These are phyloP conservation scores for Anethum foeniculum DNA, from an alignment of 140 eudicot genomes.

Conservation along the genomic window DNA sequence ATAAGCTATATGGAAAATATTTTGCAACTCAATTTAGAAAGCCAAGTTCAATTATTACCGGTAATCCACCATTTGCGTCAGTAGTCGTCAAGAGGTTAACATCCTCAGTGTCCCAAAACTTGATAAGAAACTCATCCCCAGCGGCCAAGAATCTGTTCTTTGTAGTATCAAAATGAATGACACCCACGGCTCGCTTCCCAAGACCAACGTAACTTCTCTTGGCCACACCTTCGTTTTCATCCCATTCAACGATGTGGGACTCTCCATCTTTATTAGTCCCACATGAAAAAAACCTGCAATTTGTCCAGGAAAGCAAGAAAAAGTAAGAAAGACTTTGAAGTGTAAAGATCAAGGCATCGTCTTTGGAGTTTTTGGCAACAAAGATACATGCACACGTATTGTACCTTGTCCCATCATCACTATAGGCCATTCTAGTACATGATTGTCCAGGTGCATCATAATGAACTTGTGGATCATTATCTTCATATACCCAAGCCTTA, in stretches of 20 bases:
- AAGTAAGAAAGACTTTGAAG: neutral
- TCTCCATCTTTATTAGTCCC: slow-evolving; percentile 50
- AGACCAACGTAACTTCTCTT: slow-evolving; percentile 53
- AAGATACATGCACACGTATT: neutral
- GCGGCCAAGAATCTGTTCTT: slow-evolving; percentile 58
- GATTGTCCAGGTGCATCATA: slow-evolving; percentile 69
- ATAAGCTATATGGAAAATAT: neutral
- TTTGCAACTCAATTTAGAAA: neutral
- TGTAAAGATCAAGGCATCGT: neutral
- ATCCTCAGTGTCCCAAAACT: slow-evolving; percentile 72
- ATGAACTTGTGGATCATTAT: slow-evolving; percentile 44
- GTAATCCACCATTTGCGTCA: slow-evolving; percentile 74
- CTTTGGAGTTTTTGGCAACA: neutral
- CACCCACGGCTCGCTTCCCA: slow-evolving; percentile 38
- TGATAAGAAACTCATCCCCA: slow-evolving; percentile 54
- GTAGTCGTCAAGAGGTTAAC: slow-evolving; percentile 30
- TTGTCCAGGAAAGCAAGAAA: neutral
- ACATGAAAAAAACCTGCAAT: slow-evolving; percentile 54
- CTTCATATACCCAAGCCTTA: slow-evolving; percentile 65
- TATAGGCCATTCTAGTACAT: slow-evolving; percentile 53
- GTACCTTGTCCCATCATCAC: slow-evolving; percentile 69
- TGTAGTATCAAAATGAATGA: slow-evolving; percentile 61
- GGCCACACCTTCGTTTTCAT: slow-evolving; percentile 48
- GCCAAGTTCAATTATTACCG: slow-evolving; percentile 31
- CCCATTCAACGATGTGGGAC: slow-evolving; percentile 62